Base-by-base conservation (phyloP, 768 basidiomycete genomes). In the Agaricus subrufescens region DNA sequence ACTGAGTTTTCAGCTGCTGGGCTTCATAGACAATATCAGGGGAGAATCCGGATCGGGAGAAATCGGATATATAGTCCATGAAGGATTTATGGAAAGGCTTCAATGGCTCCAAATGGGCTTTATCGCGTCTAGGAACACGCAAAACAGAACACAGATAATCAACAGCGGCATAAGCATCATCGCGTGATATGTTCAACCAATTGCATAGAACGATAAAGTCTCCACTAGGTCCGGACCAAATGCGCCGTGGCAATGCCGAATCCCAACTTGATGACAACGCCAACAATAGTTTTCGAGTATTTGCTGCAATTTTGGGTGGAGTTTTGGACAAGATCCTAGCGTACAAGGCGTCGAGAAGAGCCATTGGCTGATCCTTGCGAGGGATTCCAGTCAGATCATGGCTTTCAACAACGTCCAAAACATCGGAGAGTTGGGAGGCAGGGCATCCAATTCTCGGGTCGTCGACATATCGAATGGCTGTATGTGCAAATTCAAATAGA, bases 291-390 rank as follows among this genome's bases (percentile, higher is more conserved):
- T 51, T 51, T 27, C 25, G 39, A 23, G 50, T 43, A 7, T 27
- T 3, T 15, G 10, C 9, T 7, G 29, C 1, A 6, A 51, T n/a
- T 12, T 51, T 12, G 0, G 6, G 15, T 1, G 50, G 50, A 51
- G 27, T 15, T 4, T 6, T 14, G 26, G 31, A 44, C 14, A 58
- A 39, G n/a, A 58, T 54, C 25, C 23, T 4, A 10, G 31, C 31
- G 10, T 59, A 59, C 10, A 59, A 50, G 8, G 26, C 43, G 46
- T 56, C 54, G 23, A 59, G 50, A 7, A 27, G 25, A 29, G 48
- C 50, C 49, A 59, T 50, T 19, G 58, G 58, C 40, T 42, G 23
- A 5, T 8, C 14, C 19, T 26, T 39, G 30, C 39, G 19, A 23
- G 14, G 4, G 9, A 11, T 15, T 3, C 3, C 11, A 5, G 0